These are phyloP conservation scores for Mucor lusitanicus DNA, from an alignment of 371 early-diverging fungal species.

Conservation along the genomic window DNA sequence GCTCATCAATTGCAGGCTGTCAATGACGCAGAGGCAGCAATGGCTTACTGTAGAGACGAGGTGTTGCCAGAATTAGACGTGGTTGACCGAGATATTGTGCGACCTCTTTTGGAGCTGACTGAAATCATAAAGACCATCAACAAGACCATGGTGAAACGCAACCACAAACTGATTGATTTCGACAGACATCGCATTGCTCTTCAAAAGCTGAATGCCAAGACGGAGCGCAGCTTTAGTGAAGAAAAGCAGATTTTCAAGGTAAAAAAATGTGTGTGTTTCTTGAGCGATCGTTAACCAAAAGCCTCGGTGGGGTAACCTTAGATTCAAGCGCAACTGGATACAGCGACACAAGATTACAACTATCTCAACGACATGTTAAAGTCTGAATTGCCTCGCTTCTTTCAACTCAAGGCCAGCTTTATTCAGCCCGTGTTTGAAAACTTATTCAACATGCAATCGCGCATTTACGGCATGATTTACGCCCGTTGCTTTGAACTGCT, in stretches of 20 bases:
- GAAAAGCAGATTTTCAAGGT: conserved; percentile 75
- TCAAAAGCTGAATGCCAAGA: conserved; percentile 67
- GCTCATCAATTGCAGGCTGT: conserved; percentile 57
- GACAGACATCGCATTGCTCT: conserved; percentile 75
- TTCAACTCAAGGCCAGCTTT: conserved; percentile 51
- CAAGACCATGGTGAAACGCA: conserved; percentile 77
- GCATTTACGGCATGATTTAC: conserved; percentile 57
- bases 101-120: conserved; percentile 67
- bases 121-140: conserved; percentile 67
- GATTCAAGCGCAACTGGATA: conserved; percentile 62
- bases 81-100: conserved; percentile 73
- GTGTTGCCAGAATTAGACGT: conserved; percentile 69
- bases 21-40: conserved; percentile 57
- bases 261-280: too few species aligned
- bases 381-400: conserved; percentile 68
- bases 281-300: too few species aligned
- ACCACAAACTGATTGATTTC: conserved; percentile 84
- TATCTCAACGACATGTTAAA: conserved; percentile 67
- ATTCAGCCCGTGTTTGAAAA: conserved; percentile 75
- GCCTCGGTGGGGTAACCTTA: too few species aligned
- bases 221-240: conserved; percentile 67
- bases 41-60: conserved; percentile 55
- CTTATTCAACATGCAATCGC: conserved; percentile 68
- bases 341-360: conserved; percentile 74
- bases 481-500: conserved; percentile 50